Base-by-base conservation (phyloP, 148 eudicot genomes). In the Chenopodium quinoa region DNA sequence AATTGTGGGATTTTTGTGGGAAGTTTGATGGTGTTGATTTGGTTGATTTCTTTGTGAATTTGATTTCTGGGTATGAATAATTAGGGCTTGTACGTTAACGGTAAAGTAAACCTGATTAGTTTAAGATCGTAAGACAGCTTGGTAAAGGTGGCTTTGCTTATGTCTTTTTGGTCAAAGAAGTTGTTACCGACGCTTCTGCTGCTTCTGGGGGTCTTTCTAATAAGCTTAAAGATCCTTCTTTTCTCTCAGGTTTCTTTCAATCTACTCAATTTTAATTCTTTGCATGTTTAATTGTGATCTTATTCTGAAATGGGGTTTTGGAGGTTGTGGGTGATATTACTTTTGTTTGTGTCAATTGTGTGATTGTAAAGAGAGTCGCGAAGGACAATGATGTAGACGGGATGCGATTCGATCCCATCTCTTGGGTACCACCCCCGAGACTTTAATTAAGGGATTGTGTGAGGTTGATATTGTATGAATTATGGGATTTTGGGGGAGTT, bases 141-240 rank as follows among this genome's bases (percentile, higher is more conserved):
- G 99, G 97, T 54, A 98, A 96, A 86, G 99, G 98, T 77, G 99
- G 97, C 20, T 94, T 97, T 50, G 97, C 99, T 76, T 92, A 75
- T 66, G 99, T 97, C 11, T 97, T 58, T 80, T 91, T 97, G 81
- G 99, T 97, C 81, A 97, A 94, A 86, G 99, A 97, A 86, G 85
- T 93, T 76, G 64, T 89, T 22, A 69, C 92, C 80, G 90, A 92
- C 79, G 66, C 82, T 81, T 81, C 88, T 78, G 78, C 93, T 75
- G 75, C 89, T 75, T 82, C 91, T 22, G 86, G 77, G 23, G 89
- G 93, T 19, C 83, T 94, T 74, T 84, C 97, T 71, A 71, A 69
- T 73, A 97, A 94, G 86, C 82, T 94, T 84, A 91, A 94, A 83
- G 97, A 96, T 56, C 80, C 94, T 27, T 88, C 99, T 81, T 93